Base-by-base conservation (phyloP, 2,329 filamentous ascomycete species). In the Monilinia fructicola region DNA sequence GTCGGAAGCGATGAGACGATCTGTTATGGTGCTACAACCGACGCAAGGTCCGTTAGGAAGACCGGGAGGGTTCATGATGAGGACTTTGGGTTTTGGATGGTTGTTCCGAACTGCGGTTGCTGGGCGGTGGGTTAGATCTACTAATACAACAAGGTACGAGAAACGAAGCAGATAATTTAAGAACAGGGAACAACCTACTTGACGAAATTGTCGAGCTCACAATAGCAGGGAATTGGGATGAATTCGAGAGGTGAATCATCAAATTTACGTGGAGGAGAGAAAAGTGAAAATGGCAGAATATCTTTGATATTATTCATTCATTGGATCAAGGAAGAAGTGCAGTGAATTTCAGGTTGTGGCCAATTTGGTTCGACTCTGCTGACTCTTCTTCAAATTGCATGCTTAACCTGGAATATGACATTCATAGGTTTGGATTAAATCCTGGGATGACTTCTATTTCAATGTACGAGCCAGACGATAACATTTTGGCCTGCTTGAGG, bases 1-100 rank as follows among this genome's bases (percentile, higher is more conserved):
- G 16, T 60, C 58, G 10, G 58, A 50, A 5, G 58, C 44, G 9
- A 60, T 28, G 1, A 60, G 58, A 11, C 44, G 58, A 38, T 60
- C 58, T 11, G 58, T 60, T 6, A 60, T 48, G n/a, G 58, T 50
- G 14, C 44, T 60, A 10, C 58, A 60, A 12, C 58, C 44, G 50
- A 38, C 38, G 44, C 58, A 60, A 7, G 58, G 58, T 2, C 58
- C 58, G 3, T 50, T 11, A 1, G 58, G 44, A 21, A 60, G n/a
- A 23, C 12, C 44, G 18, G 44, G 28, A 7, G 28, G 14, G 10
- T 60, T 50, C 58, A 60, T 60, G 2, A 14, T 50, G n/a, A 50
- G 58, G 7, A 10, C 26, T 50, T 4, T 12, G 10, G 28, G 12
- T 50, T 4, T 12, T 23, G 28, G 12, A 23, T 26, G n/a, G 12